Evolutionary conservation across 768 basidiomycete species (phyloP).

Genomic region (Lentinula guzmanii): DNA sequence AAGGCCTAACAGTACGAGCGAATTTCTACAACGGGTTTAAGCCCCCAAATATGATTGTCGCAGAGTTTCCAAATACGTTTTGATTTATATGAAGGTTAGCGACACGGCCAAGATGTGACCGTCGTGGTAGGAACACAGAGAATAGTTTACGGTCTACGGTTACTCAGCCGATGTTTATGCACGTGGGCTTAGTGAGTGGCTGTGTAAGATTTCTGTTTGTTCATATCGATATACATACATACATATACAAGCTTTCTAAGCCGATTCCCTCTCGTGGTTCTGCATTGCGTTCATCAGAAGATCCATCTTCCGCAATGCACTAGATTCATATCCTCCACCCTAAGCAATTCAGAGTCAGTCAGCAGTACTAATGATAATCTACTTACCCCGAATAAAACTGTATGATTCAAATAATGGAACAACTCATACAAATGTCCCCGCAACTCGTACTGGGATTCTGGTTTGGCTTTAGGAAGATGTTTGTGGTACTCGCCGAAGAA

Average conservation of each 20-base stretch:
- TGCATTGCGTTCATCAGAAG: slow-evolving; percentile 12
- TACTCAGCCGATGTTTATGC: background rate
- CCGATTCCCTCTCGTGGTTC: background rate
- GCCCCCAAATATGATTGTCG: background rate
- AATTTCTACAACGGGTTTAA: background rate
- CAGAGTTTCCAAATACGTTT: background rate
- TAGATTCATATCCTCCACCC: slow-evolving; percentile 45
- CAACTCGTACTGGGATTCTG: slow-evolving; percentile 56
- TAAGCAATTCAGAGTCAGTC: slow-evolving; percentile 15
- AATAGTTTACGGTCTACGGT: background rate
- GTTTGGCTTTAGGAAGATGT: slow-evolving; percentile 56
- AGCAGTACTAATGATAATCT: background rate
- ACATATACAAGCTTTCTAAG: background rate
- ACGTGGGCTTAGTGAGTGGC: background rate
- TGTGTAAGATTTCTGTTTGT: background rate
- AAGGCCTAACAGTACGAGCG: background rate
- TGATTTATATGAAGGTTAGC: background rate
- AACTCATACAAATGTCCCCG: slow-evolving; percentile 69
- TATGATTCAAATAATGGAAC: slow-evolving; percentile 81
- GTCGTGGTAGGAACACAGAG: background rate
- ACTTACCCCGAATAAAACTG: slow-evolving; percentile 71
- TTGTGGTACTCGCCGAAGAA: slow-evolving; percentile 67
- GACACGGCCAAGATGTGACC: background rate
- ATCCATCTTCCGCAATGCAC: slow-evolving; percentile 44
- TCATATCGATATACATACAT: too few species aligned